Conservation (phyloP, 202 grass and related monocot genomes). For the Panicum virgatum region DNA sequence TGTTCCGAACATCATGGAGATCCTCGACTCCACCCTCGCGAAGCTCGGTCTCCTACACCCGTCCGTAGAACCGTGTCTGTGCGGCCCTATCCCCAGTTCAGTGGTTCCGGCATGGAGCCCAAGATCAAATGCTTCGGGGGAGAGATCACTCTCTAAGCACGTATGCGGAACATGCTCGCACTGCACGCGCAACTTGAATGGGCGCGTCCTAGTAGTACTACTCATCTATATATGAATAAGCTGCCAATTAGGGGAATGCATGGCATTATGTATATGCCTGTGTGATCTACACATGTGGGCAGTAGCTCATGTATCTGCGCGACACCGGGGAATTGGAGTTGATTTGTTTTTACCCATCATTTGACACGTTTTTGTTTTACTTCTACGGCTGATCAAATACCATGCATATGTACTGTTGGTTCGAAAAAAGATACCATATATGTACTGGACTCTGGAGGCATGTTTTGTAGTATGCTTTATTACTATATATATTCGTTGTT, state of each 20-base stretch:
- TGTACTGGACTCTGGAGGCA: no score
- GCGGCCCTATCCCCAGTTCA: neutral
- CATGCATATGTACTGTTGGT: no score
- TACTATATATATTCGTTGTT: no score
- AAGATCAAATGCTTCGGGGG: neutral
- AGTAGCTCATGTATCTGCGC: neutral
- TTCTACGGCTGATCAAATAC: neutral
- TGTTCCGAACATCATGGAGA: neutral
- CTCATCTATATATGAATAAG: constrained; percentile 9
- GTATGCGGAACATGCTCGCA: neutral
- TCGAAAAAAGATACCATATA: no score
- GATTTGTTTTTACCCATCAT: neutral
- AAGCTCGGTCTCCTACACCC: neutral
- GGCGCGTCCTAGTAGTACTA: neutral
- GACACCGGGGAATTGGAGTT: neutral
- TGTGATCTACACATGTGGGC: neutral
- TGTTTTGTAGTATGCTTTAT: no score
- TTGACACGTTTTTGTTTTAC: neutral
- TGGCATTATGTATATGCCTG: no score
- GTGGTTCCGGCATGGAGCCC: neutral
- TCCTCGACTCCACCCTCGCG: neutral
- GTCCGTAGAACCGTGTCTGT: neutral
- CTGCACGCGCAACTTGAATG: neutral
- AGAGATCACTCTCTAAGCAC: neutral
- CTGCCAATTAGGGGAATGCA: neutral